Evolutionary conservation across 495 filamentous ascomycete genomes (phyloP), one percentile per base, ranked within the genome.

Genomic region (Cairneyella variabilis): DNA sequence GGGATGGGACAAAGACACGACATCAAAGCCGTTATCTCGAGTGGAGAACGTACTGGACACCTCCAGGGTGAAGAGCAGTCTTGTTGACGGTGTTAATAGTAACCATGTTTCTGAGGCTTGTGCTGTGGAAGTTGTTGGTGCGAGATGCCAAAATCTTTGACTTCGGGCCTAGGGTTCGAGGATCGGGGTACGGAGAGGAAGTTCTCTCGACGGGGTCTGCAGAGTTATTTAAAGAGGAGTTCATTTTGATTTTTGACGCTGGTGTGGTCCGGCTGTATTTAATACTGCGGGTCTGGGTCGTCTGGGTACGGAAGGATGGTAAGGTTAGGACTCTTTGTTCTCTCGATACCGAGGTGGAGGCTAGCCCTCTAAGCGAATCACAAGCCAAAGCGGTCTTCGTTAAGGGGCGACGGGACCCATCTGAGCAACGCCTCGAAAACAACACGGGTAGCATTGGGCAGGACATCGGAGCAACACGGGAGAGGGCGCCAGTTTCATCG

Each of bases 71-170:
- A 30, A 62, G 52, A 38, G 47, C 51, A 17, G 56, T 45, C 40
- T 89, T 89, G 77, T 95, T 95, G 59, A 95, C 90, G 62, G 78
- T 83, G 61, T 78, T 80, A 52, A 62, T 41, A 68, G 86, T 73
- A 77, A 91, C 85, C 90, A 84, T 79, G 25, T 50, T 58, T 66
- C 66, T 71, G 64, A 79, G 71, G 48, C 74, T 76, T 61, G 71
- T 75, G 39, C 80, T 83, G 61, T 85, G 80, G 67, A 79, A 86
- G 61, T 86, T 83, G 68, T 37, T 54, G 47, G 45, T 64, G 28
- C 54, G 53, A 20, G 50, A n/a, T 28, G 58, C 40, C 37, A 64
- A 54, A 42, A 56, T 43, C 51, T 58, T 54, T 26, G 54, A 60
- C 44, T 54, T 57, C 16, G 58, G 57, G 45, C 46, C 46, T 23